Percentiles rank a stretch among this genome's conserved stretches.
Evolutionary conservation across 768 basidiomycete species (phyloP).

Genomic region (Collybia sordida): DNA sequence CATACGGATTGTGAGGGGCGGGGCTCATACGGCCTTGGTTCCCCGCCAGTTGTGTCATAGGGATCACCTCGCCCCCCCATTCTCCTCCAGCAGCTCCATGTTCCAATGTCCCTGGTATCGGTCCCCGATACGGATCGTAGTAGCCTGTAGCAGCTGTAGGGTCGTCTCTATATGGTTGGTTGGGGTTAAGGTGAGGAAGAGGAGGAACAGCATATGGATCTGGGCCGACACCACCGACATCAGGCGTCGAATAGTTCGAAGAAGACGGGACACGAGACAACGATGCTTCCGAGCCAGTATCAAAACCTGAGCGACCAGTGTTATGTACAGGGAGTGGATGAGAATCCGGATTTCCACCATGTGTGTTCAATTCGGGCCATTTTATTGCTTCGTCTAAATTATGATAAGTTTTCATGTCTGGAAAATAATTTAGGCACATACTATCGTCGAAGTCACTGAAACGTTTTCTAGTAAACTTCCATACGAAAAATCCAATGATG

Average conservation of each 20-base stretch:
- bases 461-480: conserved; percentile 86
- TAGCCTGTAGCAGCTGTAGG: conserved; percentile 49
- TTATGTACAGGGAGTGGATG: conserved; percentile 69
- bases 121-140: conserved; percentile 82
- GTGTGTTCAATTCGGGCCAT: conserved; percentile 85
- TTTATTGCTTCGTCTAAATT: conserved; percentile 78
- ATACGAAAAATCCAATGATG: conserved; percentile 73
- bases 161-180: conserved; percentile 75
- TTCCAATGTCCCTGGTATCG: conserved; percentile 65
- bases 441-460: conserved; percentile 77
- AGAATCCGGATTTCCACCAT: conserved; percentile 45
- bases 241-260: conserved; percentile 45
- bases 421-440: conserved; percentile 35
- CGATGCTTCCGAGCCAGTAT: conserved; percentile 59
- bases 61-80: conserved; percentile 59
- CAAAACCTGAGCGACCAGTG: conserved; percentile 74
- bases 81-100: conserved; percentile 37
- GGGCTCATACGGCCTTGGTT: conserved; percentile 30
- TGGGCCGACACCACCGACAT: conserved; percentile 42
- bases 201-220: conserved; percentile 87
- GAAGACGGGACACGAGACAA: conserved; percentile 52
- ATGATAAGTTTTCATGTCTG: conserved; percentile 6
- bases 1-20: conserved; percentile 29
- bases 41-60: conserved; percentile 67
- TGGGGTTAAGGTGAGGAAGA: conserved; percentile 78